These are phyloP conservation scores for Alternaria ethzedia DNA, from an alignment of 2,329 filamentous ascomycete species.

Conservation along the genomic window DNA sequence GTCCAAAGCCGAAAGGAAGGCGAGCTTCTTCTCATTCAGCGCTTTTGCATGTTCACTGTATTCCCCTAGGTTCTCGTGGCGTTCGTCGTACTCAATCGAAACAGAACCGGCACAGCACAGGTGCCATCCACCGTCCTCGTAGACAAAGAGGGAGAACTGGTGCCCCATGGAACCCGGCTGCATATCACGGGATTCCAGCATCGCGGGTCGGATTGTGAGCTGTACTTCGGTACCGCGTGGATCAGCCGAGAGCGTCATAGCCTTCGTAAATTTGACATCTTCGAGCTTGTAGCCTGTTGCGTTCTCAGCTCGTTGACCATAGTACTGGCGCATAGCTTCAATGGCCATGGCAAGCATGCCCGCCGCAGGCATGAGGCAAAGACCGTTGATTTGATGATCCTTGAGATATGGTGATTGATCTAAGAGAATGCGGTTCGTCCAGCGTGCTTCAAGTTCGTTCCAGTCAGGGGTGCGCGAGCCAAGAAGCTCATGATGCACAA, in stretches of 20 bases:
- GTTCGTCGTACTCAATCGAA: slow-evolving; percentile 10
- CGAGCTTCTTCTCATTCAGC: neutral
- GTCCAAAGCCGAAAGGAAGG: neutral
- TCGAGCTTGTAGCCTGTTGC: slow-evolving; percentile 11
- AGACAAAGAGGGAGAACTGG: slow-evolving; percentile 15
- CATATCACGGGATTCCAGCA: neutral
- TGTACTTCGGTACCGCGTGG: slow-evolving; percentile 17
- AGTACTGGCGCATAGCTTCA: slow-evolving; percentile 14
- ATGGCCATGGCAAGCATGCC: slow-evolving; percentile 13
- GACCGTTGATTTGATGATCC: slow-evolving; percentile 47
- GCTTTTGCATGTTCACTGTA: neutral
- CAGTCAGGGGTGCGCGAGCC: slow-evolving; percentile 26
- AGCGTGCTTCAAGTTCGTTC: slow-evolving; percentile 18
- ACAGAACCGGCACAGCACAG: slow-evolving; percentile 30
- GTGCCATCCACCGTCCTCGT: slow-evolving; percentile 26
- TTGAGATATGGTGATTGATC: slow-evolving; percentile 52
- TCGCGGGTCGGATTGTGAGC: slow-evolving; percentile 11
- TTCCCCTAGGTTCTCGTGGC: neutral
- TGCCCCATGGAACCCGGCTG: neutral
- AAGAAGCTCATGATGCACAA: slow-evolving; percentile 22
- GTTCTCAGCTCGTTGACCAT: neutral
- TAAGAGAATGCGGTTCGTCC: slow-evolving; percentile 33
- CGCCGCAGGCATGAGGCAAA: slow-evolving; percentile 31
- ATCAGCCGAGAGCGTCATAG: slow-evolving; percentile 6
- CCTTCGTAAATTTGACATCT: slow-evolving; percentile 10